A percentile compares a stretch with the other conserved stretches of the same genome.
These are phyloP conservation scores for Citrus mangshanensis DNA, from an alignment of 345 rosid species.

Conservation along the genomic window DNA sequence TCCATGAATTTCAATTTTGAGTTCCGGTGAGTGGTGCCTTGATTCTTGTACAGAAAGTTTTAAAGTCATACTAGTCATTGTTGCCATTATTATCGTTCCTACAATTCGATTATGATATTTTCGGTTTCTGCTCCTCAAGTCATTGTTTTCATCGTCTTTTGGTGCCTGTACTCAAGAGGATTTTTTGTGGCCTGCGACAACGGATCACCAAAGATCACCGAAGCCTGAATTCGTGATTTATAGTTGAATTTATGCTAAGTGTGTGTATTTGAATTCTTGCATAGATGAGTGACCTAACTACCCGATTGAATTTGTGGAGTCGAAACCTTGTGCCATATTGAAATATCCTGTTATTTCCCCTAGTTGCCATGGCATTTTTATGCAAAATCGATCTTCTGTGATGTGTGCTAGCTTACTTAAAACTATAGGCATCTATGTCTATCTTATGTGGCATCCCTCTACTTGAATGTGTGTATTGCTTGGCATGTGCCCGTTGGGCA, in stretches of 20 bases:
- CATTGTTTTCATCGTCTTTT: background rate
- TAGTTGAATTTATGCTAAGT: background rate
- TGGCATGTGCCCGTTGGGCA: conserved; percentile 97
- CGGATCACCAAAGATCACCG: background rate
- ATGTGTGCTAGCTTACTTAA: conserved; percentile 5
- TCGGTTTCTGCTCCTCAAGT: background rate
- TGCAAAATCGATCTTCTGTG: background rate
- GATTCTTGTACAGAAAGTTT: background rate
- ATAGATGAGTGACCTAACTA: background rate
- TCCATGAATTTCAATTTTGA: conserved; percentile 6
- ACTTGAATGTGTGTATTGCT: conserved; percentile 89
- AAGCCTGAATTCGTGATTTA: background rate
- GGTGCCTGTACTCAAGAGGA: background rate
- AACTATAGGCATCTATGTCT: conserved; percentile 48
- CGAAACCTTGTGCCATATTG: background rate
- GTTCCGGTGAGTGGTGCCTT: conserved; percentile 17
- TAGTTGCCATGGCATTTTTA: background rate
- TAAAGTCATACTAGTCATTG: background rate
- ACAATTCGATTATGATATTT: background rate
- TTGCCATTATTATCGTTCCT: background rate
- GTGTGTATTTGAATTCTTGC: background rate
- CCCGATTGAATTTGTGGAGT: conserved; percentile 9
- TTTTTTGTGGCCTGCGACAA: background rate
- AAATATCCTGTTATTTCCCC: background rate
- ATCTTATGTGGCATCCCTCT: conserved; percentile 80